A percentile compares a stretch with the other conserved stretches of the same genome.
Conservation (phyloP, 345 rosid genomes). For the Durio zibethinus region DNA sequence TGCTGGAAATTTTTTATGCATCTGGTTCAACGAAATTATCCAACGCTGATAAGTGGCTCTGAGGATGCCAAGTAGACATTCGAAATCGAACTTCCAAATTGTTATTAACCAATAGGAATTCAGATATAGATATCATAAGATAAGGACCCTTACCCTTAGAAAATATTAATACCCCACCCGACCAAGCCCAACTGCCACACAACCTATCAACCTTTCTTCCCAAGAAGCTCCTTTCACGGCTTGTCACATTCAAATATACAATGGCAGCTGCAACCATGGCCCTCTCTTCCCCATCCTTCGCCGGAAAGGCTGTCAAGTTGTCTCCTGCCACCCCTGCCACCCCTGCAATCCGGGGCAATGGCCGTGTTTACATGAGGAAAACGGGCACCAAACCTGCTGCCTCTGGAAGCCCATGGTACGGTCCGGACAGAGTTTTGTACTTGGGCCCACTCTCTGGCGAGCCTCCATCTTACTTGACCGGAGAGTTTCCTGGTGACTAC, state of each 20-base stretch:
- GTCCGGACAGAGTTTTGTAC: constrained; percentile 69
- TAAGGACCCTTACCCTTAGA: no score
- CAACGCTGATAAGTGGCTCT: neutral
- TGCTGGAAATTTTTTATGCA: constrained; percentile 9
- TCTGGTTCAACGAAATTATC: neutral
- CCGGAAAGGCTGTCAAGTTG: constrained; percentile 49
- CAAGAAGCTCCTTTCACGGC: neutral
- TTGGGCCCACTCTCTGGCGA: constrained; percentile 60
- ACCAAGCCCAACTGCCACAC: neutral
- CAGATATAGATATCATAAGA: no score
- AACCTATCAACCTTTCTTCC: neutral
- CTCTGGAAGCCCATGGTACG: constrained; percentile 63
- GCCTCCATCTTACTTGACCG: neutral
- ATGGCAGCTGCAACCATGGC: constrained; percentile 53
- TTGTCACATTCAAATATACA: neutral
- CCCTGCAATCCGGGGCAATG: constrained; percentile 32
- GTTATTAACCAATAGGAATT: no score
- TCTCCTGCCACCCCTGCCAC: constrained; percentile 35
- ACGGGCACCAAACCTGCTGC: constrained; percentile 20
- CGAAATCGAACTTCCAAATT: no score
- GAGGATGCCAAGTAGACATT: no score
- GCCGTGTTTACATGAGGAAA: constrained; percentile 51
- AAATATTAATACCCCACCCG: no score
- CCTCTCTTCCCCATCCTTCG: constrained; percentile 52
- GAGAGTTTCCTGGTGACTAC: constrained; percentile 42